Conservation (phyloP, 768 basidiomycete species). For the Pleurotus sapidus region DNA sequence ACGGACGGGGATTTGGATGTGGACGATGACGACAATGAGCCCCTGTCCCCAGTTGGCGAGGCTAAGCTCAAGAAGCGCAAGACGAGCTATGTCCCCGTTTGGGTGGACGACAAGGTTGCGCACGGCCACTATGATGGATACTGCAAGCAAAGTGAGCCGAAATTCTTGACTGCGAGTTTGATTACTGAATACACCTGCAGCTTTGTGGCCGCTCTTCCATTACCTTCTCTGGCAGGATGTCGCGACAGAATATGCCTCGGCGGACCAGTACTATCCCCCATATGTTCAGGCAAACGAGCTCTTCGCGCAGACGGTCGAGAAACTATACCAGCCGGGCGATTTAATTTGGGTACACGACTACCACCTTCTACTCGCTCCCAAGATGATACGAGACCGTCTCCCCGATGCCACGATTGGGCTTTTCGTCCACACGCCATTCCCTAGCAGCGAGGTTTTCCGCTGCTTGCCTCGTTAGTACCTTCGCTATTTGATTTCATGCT, state of each 20-base stretch:
- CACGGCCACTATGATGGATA: conserved; percentile 97
- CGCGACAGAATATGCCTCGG: conserved; percentile 82
- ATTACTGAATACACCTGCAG: conserved; percentile 32
- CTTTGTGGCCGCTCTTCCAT: conserved; percentile 97
- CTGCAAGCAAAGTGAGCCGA: conserved; percentile 88
- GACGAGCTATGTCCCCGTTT: conserved; percentile 83
- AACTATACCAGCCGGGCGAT: conserved; percentile 58
- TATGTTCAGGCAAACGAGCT: conserved; percentile 83
- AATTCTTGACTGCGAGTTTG: not conserved
- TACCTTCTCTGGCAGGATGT: conserved; percentile 98
- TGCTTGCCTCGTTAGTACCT: conserved; percentile 76
- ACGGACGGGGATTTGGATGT: conserved; percentile 18
- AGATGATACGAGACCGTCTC: conserved; percentile 71
- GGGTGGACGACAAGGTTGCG: conserved; percentile 85
- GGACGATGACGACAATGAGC: not conserved
- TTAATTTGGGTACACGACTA: conserved; percentile 96
- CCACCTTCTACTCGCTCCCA: conserved; percentile 89
- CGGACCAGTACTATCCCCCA: conserved; percentile 77
- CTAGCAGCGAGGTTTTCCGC: conserved; percentile 93
- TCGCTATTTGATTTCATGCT: not conserved
- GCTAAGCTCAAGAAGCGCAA: conserved; percentile 48
- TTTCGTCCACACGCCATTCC: conserved; percentile 98
- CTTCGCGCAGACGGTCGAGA: conserved; percentile 53
- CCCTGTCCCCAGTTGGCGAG: conserved; percentile 3
- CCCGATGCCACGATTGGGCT: conserved; percentile 77